Evolutionary conservation across 192 early-diverging fungal genomes (phyloP), one percentile per base, ranked within the genome.

Genomic region (Gorgonomyces haynaldii): DNA sequence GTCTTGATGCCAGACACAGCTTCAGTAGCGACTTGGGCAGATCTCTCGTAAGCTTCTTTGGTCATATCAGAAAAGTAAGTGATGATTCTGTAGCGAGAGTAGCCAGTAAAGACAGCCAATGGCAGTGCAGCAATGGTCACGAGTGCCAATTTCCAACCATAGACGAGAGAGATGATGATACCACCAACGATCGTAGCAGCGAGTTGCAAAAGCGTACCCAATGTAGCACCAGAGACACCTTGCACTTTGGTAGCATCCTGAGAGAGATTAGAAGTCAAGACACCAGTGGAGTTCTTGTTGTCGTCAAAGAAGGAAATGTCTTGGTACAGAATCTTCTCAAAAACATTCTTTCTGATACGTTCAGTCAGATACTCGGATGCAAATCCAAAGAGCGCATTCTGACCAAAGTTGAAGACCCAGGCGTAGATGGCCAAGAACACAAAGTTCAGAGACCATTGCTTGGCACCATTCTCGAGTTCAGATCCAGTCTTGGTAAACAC

Each of bases 1-100:
- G 92, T 96, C 37, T 86, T 84, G 22, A 96, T 83, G 44, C 85
- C 81, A 15, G 74, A 60, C 24, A 93, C 82, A 3, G 87, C 83
- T 64, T 96, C 88, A 54, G 76, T 70, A 20, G 89, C 86, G 45
- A 86, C 76, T 60, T 89, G 80, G 45, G 82, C 86, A 13, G 82
- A 77, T 23, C 69, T 54, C 52, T 86, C 83, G 65, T 91, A 87
- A 0, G 83, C 81, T 37, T 62, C 71, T 57, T 85, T 81, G 21
- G 76, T 80, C 42, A 62, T 61, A 25, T 66, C 64, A 28, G 62
- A 65, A 35, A 64, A 81, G 45, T 69, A 67, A 35, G 46, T 53
- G 16, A 72, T 22, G 16, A 47, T 54, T 16, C 22, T 30, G 22
- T 26, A 25, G 10, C 44, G 13, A 21, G 32, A 38, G 38, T 20